A percentile compares a stretch with the other conserved stretches of the same genome.
phyloP scores from a whole-genome alignment of 2,329 filamentous ascomycete genomes.

The Xylariaceae sp. region DNA sequence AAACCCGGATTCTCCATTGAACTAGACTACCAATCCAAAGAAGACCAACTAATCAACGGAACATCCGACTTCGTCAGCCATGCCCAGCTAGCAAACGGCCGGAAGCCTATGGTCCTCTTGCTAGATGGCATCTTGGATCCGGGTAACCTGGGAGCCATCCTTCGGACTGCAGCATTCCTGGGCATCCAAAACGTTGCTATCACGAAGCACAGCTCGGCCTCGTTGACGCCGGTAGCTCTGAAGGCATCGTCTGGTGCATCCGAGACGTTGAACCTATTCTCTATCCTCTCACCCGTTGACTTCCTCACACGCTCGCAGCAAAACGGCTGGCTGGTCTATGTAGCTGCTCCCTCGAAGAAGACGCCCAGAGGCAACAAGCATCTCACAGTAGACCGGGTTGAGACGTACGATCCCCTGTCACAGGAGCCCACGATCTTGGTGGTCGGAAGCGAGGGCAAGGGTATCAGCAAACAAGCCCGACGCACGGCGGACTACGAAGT shows the following conservation, averaged over 20 bases:
- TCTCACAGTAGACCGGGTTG: slow-evolving; percentile 46
- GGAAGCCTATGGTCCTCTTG: slow-evolving; percentile 66
- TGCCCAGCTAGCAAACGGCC: slow-evolving; percentile 33
- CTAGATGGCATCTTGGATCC: slow-evolving; percentile 77
- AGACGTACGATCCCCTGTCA: slow-evolving; percentile 47
- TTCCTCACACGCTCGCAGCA: slow-evolving; percentile 66
- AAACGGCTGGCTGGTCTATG: slow-evolving; percentile 78
- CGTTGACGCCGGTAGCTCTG: slow-evolving; percentile 68
- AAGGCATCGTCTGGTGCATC: slow-evolving; percentile 87
- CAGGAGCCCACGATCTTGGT: slow-evolving; percentile 69
- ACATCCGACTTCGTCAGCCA: slow-evolving; percentile 45
- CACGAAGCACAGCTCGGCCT: slow-evolving; percentile 66
- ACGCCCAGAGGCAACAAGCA: slow-evolving; percentile 37
- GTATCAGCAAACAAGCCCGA: slow-evolving; percentile 60
- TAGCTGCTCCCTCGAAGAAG: slow-evolving; percentile 55
- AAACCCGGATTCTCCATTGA: slow-evolving; percentile 52
- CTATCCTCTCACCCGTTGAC: slow-evolving; percentile 57
- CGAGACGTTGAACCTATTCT: slow-evolving; percentile 71
- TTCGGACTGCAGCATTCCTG: slow-evolving; percentile 86
- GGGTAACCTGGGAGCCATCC: slow-evolving; percentile 83
- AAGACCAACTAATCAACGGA: slow-evolving; percentile 72
- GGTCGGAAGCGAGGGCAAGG: slow-evolving; percentile 75
- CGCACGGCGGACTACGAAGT: slow-evolving; percentile 60
- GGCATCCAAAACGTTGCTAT: slow-evolving; percentile 79
- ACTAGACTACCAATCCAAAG: slow-evolving; percentile 63